These are phyloP conservation scores for Boletus tylopilopsis DNA, from an alignment of 768 basidiomycete species.

Conservation along the genomic window DNA sequence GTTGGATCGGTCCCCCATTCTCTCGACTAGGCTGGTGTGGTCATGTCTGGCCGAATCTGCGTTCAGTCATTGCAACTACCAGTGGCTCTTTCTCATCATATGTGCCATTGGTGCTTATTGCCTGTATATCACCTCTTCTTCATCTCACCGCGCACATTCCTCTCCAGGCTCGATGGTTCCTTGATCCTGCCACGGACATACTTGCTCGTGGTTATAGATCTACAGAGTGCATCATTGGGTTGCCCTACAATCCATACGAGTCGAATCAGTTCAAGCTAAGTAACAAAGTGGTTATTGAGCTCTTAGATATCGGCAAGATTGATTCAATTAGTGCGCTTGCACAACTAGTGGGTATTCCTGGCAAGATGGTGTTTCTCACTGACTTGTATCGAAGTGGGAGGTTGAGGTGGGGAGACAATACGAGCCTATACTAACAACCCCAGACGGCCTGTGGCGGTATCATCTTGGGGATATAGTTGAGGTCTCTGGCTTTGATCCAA, in stretches of 20 bases:
- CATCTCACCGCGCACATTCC: not conserved
- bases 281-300: conserved; percentile 5
- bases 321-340: not conserved
- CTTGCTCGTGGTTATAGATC: not conserved
- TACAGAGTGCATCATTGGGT: conserved; percentile 3
- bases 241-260: not conserved
- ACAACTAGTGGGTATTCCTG: not conserved
- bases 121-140: too few species aligned
- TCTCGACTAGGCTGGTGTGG: conserved; percentile 4
- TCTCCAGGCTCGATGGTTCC: conserved; percentile 1
- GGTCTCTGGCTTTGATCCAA: too few species aligned
- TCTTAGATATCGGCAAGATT: conserved; percentile 10
- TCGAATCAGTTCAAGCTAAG: conserved; percentile 2
- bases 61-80: too few species aligned
- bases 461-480: too few species aligned
- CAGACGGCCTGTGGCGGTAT: too few species aligned
- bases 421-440: too few species aligned
- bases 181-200: not conserved
- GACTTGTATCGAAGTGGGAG: conserved; percentile 14
- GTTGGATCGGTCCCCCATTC: conserved; percentile 9
- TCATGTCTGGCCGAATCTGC: too few species aligned
- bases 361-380: not conserved
- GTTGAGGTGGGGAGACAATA: too few species aligned
- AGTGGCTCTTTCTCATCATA: too few species aligned
- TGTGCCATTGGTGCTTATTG: not conserved